Base-by-base conservation (phyloP, 805 yeast genomes). In the Komagataella pastoris region DNA sequence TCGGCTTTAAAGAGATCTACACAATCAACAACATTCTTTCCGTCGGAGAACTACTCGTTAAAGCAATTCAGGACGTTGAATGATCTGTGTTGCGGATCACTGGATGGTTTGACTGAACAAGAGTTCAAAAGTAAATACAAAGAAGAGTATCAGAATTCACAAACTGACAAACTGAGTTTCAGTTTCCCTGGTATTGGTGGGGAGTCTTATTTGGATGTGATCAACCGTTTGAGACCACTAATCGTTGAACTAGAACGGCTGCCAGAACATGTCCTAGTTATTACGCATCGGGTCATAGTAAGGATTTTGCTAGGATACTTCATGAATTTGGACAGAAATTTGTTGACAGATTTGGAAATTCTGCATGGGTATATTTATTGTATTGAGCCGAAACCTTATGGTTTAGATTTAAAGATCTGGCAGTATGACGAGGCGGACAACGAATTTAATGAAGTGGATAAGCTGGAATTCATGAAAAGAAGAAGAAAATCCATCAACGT, bases 311-410 rank as follows among this genome's bases (percentile, higher is more conserved):
- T 67, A 21, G 66, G 70, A 51, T 67, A 67, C 52, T 67, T 67
- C 49, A 67, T 67, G 69, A 66, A 67, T 49, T 57, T 67, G 49
- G 59, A 59, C 50, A 65, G 61, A 52, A 69, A 66, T 49, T 62
- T 67, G 69, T 50, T 67, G 50, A 67, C 71, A 6, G 71, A 67
- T 51, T 56, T 67, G 51, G 70, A 66, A 43, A 66, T 67, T n/a
- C 66, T 64, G 47, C 68, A 65, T 40, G 65, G 64, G 3, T 65
- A 50, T 46, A 62, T 67, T 7, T 67, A 67, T 50, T 67, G 71
- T 57, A 57, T 67, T 40, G 70, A 66, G 55, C 71, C 71, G 44
- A 67, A 67, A 54, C 70, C 71, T 6, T 67, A 67, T 54, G 71
- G 71, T 3, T 52, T 67, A 40, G 70, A 66, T 52, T 58, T 67